phyloP scores from a whole-genome alignment of 1,284 basidiomycete species.

The Pterulicium gracile region DNA sequence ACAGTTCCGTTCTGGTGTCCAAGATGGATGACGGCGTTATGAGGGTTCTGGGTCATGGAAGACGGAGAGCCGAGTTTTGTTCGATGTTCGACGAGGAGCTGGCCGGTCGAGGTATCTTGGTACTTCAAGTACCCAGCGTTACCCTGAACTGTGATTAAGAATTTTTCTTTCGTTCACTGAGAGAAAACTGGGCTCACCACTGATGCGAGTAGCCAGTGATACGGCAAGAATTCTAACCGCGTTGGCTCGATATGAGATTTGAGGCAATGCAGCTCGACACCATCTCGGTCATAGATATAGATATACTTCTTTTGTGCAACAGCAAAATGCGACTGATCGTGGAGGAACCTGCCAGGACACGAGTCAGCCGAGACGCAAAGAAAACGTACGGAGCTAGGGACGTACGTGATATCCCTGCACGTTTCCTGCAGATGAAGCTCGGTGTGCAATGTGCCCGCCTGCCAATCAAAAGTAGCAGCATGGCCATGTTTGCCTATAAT shows the following conservation, averaged over 20 bases:
- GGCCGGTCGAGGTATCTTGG: constrained; percentile 93
- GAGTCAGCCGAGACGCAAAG: constrained; percentile 8
- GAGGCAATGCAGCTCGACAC: constrained; percentile 85
- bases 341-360: constrained; percentile 58
- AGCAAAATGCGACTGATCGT: constrained; percentile 88
- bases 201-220: constrained; percentile 89
- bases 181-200: constrained; percentile 33
- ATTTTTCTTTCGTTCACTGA: constrained; percentile 1
- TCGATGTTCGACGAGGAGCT: constrained; percentile 81
- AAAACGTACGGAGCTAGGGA: constrained; percentile 9
- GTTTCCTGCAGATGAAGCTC: constrained; percentile 90
- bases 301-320: constrained; percentile 96
- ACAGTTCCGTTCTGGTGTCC: constrained; percentile 91
- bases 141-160: constrained; percentile 57
- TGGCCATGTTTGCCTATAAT: constrained; percentile 80
- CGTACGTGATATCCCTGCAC: constrained; percentile 82
- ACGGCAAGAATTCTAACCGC: constrained; percentile 87
- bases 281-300: constrained; percentile 92
- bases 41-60: constrained; percentile 85
- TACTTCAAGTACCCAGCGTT: constrained; percentile 90
- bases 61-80: constrained; percentile 82
- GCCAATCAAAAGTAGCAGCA: constrained; percentile 94
- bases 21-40: constrained; percentile 88
- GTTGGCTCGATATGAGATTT: constrained; percentile 86
- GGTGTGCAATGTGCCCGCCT: constrained; percentile 76